Conservation (phyloP, 2,329 filamentous ascomycete species). For the Tolypocladium ovalisporum region DNA sequence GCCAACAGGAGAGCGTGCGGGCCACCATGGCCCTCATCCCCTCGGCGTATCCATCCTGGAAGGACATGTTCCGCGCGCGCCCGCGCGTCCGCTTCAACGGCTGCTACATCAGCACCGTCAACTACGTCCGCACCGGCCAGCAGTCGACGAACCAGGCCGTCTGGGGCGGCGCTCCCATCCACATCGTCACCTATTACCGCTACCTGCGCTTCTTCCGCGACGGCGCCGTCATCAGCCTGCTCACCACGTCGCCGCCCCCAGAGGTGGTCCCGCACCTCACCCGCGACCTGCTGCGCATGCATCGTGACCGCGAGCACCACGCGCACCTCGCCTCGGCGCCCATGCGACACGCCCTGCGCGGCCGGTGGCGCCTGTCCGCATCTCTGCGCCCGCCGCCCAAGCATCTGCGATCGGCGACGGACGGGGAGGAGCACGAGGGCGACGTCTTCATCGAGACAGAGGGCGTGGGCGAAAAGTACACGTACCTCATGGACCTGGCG, state of each 20-base stretch:
- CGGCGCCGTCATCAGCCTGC: conserved; percentile 69
- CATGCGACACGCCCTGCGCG: conserved; percentile 58
- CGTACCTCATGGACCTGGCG: conserved; percentile 70
- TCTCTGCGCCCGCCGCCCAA: background rate
- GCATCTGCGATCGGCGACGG: background rate
- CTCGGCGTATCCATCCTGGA: conserved; percentile 41
- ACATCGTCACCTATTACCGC: conserved; percentile 96
- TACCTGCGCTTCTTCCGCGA: conserved; percentile 94
- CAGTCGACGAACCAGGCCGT: conserved; percentile 58
- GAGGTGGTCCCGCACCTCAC: conserved; percentile 81
- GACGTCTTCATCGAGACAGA: conserved; percentile 80
- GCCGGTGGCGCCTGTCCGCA: conserved; percentile 37
- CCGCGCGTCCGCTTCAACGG: conserved; percentile 90
- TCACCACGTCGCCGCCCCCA: conserved; percentile 71
- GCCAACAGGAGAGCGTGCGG: conserved; percentile 19
- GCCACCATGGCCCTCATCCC: conserved; percentile 30
- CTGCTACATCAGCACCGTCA: conserved; percentile 92
- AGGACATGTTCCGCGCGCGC: conserved; percentile 65
- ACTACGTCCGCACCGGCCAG: conserved; percentile 80
- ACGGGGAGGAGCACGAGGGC: conserved; percentile 36
- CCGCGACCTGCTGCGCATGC: conserved; percentile 50
- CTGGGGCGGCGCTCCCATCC: conserved; percentile 67
- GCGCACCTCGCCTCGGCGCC: conserved; percentile 31
- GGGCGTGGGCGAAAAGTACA: conserved; percentile 66
- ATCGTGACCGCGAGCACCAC: conserved; percentile 18